phyloP scores from a whole-genome alignment of 768 basidiomycete species.

The Naematelia encephala region DNA sequence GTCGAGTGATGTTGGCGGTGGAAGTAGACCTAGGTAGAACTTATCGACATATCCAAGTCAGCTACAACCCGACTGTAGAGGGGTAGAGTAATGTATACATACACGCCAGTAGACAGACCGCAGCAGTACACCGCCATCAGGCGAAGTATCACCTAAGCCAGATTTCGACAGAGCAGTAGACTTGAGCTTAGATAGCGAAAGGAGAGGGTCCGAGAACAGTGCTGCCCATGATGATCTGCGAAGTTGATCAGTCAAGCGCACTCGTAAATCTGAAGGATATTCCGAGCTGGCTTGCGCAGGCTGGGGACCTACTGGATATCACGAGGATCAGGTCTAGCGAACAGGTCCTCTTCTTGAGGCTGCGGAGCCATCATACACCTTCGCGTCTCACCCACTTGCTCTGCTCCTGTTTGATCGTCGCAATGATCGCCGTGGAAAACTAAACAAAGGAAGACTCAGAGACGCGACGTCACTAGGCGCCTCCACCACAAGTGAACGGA shows the following conservation, averaged over 20 bases:
- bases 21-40: slow-evolving; percentile 40
- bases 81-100: slow-evolving; percentile 18
- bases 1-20: slow-evolving; percentile 34
- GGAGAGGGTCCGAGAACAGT: slow-evolving; percentile 36
- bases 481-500: too few relatives aligned
- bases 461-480: too few relatives aligned
- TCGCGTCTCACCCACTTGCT: not conserved
- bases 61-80: not conserved
- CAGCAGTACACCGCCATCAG: slow-evolving; percentile 35
- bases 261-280: too few relatives aligned
- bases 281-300: not conserved
- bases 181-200: slow-evolving; percentile 27
- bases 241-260: too few relatives aligned
- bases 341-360: slow-evolving; percentile 5
- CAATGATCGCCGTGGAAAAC: not conserved
- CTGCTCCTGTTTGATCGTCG: not conserved
- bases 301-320: slow-evolving; percentile 4
- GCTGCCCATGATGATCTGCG: too few relatives aligned
- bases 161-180: slow-evolving; percentile 21
- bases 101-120: slow-evolving; percentile 48
- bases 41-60: not conserved
- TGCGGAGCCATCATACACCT: not conserved
- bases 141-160: slow-evolving; percentile 26
- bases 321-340: slow-evolving; percentile 1
- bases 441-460: too few relatives aligned